Percentiles rank a stretch among this genome's conserved stretches.
Evolutionary conservation across 768 basidiomycete species (phyloP).

Genomic region (Suillus weaverae): DNA sequence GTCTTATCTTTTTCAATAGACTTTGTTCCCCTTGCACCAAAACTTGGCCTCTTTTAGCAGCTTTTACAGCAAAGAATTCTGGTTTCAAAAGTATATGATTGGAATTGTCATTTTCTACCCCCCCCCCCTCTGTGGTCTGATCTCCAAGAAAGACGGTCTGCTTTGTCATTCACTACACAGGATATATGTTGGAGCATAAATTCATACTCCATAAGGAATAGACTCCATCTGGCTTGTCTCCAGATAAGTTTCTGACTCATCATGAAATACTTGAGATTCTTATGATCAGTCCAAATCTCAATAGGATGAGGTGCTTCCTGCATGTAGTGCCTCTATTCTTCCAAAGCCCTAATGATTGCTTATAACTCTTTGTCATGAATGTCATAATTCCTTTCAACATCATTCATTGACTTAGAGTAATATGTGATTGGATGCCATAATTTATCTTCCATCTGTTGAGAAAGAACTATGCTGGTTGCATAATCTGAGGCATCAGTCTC

Average conservation of each 20-base stretch:
- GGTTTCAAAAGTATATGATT: not conserved
- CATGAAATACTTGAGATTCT: slow-evolving; percentile 39
- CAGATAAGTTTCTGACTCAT: slow-evolving; percentile 25
- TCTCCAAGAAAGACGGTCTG: not conserved
- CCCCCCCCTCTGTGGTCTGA: not conserved
- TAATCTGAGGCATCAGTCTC: slow-evolving; percentile 5
- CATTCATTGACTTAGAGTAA: slow-evolving; percentile 25
- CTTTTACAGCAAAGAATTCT: not conserved
- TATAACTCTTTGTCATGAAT: slow-evolving; percentile 31
- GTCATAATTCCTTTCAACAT: slow-evolving; percentile 42
- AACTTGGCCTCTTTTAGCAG: not conserved
- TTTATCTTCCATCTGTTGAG: not conserved
- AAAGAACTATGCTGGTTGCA: not conserved
- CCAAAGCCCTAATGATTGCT: not conserved
- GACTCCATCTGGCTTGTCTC: not conserved
- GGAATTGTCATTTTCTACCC: not conserved
- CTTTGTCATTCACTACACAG: not conserved
- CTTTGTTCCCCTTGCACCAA: not conserved
- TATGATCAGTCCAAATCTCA: slow-evolving; percentile 27
- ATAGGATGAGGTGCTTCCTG: not conserved
- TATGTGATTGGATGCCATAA: slow-evolving; percentile 32
- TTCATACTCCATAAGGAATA: not conserved
- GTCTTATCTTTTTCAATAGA: not conserved
- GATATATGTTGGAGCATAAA: not conserved
- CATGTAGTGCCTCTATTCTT: not conserved